Evolutionary conservation across 306 rosid species (phyloP).

Genomic region (Prunus campanulata): DNA sequence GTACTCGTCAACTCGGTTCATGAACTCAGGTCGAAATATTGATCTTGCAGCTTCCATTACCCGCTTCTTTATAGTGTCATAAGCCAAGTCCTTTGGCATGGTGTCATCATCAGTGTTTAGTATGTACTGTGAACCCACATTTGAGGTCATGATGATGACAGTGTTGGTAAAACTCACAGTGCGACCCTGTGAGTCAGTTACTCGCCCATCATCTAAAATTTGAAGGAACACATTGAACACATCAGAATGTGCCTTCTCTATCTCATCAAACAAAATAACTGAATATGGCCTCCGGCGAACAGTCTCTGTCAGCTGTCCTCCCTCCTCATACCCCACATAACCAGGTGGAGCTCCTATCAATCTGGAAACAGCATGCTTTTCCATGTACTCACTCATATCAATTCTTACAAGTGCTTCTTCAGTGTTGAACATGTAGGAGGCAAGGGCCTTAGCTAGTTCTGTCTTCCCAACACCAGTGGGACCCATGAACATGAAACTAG

Average conservation of each 20-base stretch:
- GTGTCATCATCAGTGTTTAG: conserved; percentile 68
- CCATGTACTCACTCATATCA: conserved; percentile 99
- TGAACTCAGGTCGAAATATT: conserved; percentile 89
- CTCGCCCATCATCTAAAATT: conserved; percentile 92
- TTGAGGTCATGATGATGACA: conserved; percentile 94
- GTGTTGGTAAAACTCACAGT: conserved; percentile 90
- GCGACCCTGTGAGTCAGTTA: conserved; percentile 94
- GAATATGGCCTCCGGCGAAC: conserved; percentile 94
- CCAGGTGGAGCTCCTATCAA: conserved; percentile 99
- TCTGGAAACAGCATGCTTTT: conserved; percentile 90
- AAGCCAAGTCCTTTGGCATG: conserved; percentile 52
- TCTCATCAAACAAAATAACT: conserved; percentile 91
- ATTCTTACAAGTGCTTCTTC: conserved; percentile 97
- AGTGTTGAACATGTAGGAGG: conserved; percentile 87
- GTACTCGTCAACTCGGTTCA: conserved; percentile 95
- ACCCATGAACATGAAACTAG: conserved; percentile 99
- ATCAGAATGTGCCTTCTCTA: conserved; percentile 91
- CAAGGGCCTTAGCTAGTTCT: conserved; percentile 94
- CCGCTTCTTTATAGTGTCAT: conserved; percentile 79
- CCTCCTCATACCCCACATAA: conserved; percentile 97
- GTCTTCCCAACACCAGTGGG: conserved; percentile 99
- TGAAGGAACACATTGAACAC: conserved; percentile 96
- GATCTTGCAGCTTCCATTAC: conserved; percentile 96
- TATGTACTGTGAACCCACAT: conserved; percentile 94
- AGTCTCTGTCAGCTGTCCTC: conserved; percentile 90